Evolutionary conservation across 73 alveolate species (phyloP), one percentile per base, ranked within the genome.

Genomic region (Halteria grandinella): DNA sequence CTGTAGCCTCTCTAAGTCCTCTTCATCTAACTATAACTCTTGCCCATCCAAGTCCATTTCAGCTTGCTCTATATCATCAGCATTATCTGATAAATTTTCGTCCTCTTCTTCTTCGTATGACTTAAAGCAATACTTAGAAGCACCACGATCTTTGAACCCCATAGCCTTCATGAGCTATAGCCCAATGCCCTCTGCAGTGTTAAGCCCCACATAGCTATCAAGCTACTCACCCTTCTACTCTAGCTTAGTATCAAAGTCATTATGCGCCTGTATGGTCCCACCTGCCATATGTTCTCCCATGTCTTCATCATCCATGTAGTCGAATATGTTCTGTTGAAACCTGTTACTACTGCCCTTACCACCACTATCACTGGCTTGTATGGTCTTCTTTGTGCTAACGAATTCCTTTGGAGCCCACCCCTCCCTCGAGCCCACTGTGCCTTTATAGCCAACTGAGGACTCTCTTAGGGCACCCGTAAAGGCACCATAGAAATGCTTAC

Each of bases 401-500:
- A 66, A 66, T 27, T 66, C 43, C 32, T 66, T 44, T 32, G 80
- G 80, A 10, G 21, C 45, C 39, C 39, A 66, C 15, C 80, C 80
- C 45, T 66, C 80, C 47, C 29, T 66, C 23, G 80, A 66, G 5
- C 80, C 80, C 6, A 66, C 80, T 12, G 80, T 66, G 28, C 80
- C 80, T 47, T 66, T 66, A 45, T 66, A 66, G 28, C 80, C 80
- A 7, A 66, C 80, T 23, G 80, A 66, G 31, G 17, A 47, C 28
- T 66, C 80, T n/a, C 47, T 66, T 21, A 44, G 21, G n/a, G 80
- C 80, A 10, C 80, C 80, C 7, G 80, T 66, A 57, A 66, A 66
- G 6, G 80, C 80, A 15, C 80, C 80, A 28, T 41, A 66, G 55
- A 66, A 66, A 47, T 66, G 80, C 23, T 66, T 66, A 1, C 66